Evolutionary conservation across 2,329 filamentous ascomycete genomes (phyloP).

Genomic region (Fusarium coffeatum): DNA sequence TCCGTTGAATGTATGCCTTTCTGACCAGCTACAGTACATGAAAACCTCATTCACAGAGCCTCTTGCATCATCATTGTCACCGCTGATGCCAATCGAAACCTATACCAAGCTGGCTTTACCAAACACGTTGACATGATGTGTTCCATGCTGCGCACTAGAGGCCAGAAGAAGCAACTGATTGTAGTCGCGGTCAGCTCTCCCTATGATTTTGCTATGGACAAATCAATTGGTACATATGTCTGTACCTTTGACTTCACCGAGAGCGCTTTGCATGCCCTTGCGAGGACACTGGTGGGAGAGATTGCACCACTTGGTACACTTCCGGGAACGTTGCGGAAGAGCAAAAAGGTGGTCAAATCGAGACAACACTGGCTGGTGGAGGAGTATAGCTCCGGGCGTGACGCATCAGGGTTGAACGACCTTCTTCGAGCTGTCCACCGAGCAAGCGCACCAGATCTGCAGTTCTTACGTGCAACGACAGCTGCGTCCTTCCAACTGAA

Average conservation of each 20-base stretch:
- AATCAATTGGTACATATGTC: conserved; percentile 88
- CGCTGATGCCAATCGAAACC: conserved; percentile 91
- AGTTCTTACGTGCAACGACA: conserved; percentile 75
- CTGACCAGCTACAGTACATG: conserved; percentile 70
- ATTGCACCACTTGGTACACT: conserved; percentile 68
- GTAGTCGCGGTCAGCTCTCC: conserved; percentile 95
- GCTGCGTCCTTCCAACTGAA: conserved; percentile 81
- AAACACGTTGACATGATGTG: conserved; percentile 98
- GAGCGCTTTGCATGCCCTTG: conserved; percentile 85
- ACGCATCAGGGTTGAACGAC: conserved; percentile 78
- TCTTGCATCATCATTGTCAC: conserved; percentile 91
- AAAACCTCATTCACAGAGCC: conserved; percentile 89
- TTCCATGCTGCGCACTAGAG: conserved; percentile 79
- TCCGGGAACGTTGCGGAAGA: conserved; percentile 83
- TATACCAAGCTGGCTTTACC: conserved; percentile 94
- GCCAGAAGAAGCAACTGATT: conserved; percentile 88
- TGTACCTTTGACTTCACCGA: conserved; percentile 98
- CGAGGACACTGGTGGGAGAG: conserved; percentile 86
- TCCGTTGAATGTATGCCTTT: neutral
- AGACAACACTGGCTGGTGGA: conserved; percentile 96
- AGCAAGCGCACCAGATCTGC: conserved; percentile 72
- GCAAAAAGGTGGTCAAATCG: conserved; percentile 87
- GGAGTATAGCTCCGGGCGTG: conserved; percentile 82
- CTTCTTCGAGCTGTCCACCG: conserved; percentile 78
- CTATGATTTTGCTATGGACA: conserved; percentile 96